These are phyloP conservation scores for Ophiocordyceps australis DNA, from an alignment of 2,329 filamentous ascomycete genomes.

Conservation along the genomic window DNA sequence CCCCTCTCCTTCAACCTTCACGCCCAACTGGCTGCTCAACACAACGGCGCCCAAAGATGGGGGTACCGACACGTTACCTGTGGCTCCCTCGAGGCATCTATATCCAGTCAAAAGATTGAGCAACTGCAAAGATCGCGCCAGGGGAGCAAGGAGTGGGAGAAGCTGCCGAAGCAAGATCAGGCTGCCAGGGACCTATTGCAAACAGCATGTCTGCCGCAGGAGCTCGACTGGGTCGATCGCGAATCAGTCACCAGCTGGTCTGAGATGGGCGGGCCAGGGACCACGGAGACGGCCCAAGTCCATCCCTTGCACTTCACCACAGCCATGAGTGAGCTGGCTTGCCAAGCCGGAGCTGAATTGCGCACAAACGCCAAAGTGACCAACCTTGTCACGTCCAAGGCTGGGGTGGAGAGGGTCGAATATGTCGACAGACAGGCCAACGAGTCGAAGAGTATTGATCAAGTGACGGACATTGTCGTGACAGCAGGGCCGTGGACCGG, in stretches of 20 bases:
- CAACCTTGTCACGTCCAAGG: conserved; percentile 36
- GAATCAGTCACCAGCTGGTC: conserved; percentile 53
- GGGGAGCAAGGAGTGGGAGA: conserved; percentile 34
- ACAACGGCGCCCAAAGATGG: conserved; percentile 64
- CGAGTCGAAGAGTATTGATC: conserved; percentile 15
- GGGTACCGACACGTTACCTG: conserved; percentile 70
- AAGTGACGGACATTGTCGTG: conserved; percentile 34
- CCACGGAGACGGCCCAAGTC: conserved; percentile 74
- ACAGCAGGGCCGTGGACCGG: conserved; percentile 47
- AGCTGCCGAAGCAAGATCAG: conserved; percentile 28
- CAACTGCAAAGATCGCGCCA: conserved; percentile 8
- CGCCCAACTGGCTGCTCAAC: conserved; percentile 65
- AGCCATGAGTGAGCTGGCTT: conserved; percentile 59
- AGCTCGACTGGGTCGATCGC: conserved; percentile 70
- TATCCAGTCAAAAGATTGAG: conserved; percentile 15
- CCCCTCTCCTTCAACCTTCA: conserved; percentile 75
- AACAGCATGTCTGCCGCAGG: conserved; percentile 58
- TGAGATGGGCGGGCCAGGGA: conserved; percentile 55
- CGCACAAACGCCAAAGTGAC: conserved; percentile 49
- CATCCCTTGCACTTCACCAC: conserved; percentile 86
- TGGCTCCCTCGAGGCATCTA: conserved; percentile 33
- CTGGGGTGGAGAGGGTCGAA: conserved; percentile 41
- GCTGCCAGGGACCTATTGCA: too few relatives aligned
- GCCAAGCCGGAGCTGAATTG: conserved; percentile 49
- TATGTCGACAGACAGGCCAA: conserved; percentile 30